phyloP scores from a whole-genome alignment of 768 basidiomycete genomes.

The Hypsizygus marmoreus region DNA sequence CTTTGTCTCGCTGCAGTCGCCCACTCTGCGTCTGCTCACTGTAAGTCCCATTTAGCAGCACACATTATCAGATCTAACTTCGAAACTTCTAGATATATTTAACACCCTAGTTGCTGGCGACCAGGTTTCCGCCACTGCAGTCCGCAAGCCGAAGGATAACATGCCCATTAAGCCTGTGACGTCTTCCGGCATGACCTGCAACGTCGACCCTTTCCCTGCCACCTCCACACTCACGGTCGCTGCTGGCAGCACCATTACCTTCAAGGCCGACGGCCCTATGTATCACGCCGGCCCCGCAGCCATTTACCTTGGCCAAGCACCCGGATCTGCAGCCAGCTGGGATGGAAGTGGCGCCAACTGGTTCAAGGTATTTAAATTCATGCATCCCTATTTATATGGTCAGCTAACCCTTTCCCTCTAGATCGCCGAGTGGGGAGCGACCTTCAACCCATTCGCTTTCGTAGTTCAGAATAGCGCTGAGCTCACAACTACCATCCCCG shows the following conservation, averaged over 20 bases:
- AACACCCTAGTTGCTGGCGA: slow-evolving; percentile 27
- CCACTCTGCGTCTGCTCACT: slow-evolving; percentile 16
- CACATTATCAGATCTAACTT: neutral
- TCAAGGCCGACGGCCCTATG: slow-evolving; percentile 37
- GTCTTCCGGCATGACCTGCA: slow-evolving; percentile 38
- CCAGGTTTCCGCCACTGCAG: slow-evolving; percentile 25
- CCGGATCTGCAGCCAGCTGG: slow-evolving; percentile 36
- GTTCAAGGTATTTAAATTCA: slow-evolving; percentile 33
- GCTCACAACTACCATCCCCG: slow-evolving; percentile 36
- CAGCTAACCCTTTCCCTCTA: slow-evolving; percentile 9
- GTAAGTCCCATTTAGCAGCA: slow-evolving; percentile 1
- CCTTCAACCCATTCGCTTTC: slow-evolving; percentile 31
- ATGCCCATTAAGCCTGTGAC: slow-evolving; percentile 41
- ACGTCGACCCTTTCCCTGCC: slow-evolving; percentile 33
- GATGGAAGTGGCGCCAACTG: slow-evolving; percentile 41
- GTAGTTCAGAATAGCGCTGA: slow-evolving; percentile 24
- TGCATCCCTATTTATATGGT: slow-evolving; percentile 23
- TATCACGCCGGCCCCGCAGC: slow-evolving; percentile 42
- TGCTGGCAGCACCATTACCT: slow-evolving; percentile 32
- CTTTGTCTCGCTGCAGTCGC: slow-evolving; percentile 20
- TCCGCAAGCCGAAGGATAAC: slow-evolving; percentile 41
- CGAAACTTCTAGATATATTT: slow-evolving; percentile 28
- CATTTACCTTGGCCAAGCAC: slow-evolving; percentile 43
- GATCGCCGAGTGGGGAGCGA: slow-evolving; percentile 34
- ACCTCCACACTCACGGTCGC: slow-evolving; percentile 34